Base-by-base conservation (phyloP, 1,284 basidiomycete genomes). In the Exsudoporus floridanus region DNA sequence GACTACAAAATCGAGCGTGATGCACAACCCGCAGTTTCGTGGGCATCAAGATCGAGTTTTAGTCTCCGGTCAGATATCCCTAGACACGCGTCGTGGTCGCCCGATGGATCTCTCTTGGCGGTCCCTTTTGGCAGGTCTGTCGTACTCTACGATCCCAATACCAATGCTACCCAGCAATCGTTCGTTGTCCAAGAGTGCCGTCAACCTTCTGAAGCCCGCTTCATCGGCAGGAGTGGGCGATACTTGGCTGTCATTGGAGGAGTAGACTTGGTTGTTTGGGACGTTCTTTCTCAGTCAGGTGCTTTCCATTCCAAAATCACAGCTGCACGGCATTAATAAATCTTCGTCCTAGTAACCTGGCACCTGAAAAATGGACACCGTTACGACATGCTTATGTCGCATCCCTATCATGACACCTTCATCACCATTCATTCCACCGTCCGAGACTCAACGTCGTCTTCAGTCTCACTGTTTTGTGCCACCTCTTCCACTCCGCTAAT, bases 81-180 rank as follows among this genome's bases (percentile, higher is more conserved):
- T 45, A 73, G 73, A 49, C 78, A 85, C 49, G 75, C 82, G 0
- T 79, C 84, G 1, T 98, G 93, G 83, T 92, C 94, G 7, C 81
- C 81, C 1, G 96, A 98, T 67, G 90, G 84, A 8, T 94, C 94
- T 12, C 77, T 99, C 35, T 74, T 98, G 25, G 90, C 88, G 5
- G 78, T 96, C 7, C 78, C 86, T 8, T 81, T 91, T 47, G 84
- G 83, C 0, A 67, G 79, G 19, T 82, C 84, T 52, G 78, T 96
- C 44, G 84, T 86, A 6, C 70, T 99, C 4, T 97, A 92, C 74
- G 86, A 93, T 61, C 81, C 90, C 0, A 66, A 76, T 27, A 84
- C 82, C 39, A 90, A 87, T 60, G 70, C 78, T n/a, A 73, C 92
- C 23, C 74, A 82, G 16, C 81, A 83, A 47, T 83, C 82, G 0